Conservation (phyloP, 2,329 filamentous ascomycete species). For the Fusarium transvaalense region DNA sequence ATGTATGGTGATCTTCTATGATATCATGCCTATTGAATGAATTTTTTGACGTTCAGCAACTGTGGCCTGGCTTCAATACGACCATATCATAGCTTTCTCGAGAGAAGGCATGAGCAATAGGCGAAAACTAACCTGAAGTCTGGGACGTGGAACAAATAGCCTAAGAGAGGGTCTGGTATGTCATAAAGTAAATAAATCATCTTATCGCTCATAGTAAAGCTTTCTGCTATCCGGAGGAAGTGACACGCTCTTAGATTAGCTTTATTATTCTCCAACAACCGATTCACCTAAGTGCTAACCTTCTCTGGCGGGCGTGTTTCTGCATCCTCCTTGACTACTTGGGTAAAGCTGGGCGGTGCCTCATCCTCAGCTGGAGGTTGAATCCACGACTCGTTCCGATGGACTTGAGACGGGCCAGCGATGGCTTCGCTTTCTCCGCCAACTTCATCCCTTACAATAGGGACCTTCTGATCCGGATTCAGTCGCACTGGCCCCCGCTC, state of each 20-base stretch:
- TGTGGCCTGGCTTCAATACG: neutral
- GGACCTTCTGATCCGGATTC: rapidly evolving
- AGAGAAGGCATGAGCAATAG: too few species aligned
- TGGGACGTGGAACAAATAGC: too few species aligned
- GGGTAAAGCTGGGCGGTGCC: constrained; percentile 14
- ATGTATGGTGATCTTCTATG: neutral
- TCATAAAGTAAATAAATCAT: too few species aligned
- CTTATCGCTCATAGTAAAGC: too few species aligned
- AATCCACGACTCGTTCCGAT: constrained; percentile 20
- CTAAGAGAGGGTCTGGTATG: too few species aligned
- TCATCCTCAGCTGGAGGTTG: constrained; percentile 11
- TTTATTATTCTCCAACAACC: neutral
- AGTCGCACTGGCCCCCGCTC: neutral
- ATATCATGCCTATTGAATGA: neutral
- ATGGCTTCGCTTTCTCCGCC: neutral
- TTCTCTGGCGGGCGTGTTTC: neutral
- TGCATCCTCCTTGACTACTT: neutral
- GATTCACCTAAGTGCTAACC: neutral
- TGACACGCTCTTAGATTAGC: too few species aligned
- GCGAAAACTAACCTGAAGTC: too few species aligned
- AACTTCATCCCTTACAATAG: neutral
- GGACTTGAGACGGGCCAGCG: neutral
- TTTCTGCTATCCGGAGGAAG: too few species aligned
- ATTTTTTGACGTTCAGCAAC: neutral
- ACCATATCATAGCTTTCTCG: neutral